Conservation (phyloP, 352 stramenopile species). For the Globisporangium takayamanum region DNA sequence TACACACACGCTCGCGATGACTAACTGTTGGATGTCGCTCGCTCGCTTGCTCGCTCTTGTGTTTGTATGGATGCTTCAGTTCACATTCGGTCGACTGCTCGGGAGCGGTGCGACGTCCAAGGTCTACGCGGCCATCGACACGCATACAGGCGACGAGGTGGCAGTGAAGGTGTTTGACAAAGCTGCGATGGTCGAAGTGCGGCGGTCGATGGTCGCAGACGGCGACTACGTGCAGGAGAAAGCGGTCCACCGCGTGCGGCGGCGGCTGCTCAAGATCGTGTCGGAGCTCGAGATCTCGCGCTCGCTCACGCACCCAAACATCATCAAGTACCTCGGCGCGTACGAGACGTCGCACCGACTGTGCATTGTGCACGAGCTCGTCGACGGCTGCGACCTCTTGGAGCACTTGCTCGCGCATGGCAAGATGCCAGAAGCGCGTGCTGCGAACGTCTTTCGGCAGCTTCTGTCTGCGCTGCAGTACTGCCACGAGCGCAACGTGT, state of each 20-base stretch:
- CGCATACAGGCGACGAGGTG: constrained; percentile 33
- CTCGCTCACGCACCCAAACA: constrained; percentile 66
- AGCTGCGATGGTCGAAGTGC: constrained; percentile 67
- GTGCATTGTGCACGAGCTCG: constrained; percentile 75
- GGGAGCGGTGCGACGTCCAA: constrained; percentile 71
- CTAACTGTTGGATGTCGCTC: background rate
- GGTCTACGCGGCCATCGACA: constrained; percentile 63
- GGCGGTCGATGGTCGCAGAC: constrained; percentile 70
- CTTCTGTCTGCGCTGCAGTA: constrained; percentile 92
- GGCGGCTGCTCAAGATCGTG: constrained; percentile 71
- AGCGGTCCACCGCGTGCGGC: constrained; percentile 58
- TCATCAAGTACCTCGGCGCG: constrained; percentile 67
- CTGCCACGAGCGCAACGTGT: constrained; percentile 87
- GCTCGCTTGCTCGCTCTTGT: background rate
- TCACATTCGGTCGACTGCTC: constrained; percentile 54
- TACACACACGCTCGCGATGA: background rate
- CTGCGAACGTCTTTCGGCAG: constrained; percentile 59
- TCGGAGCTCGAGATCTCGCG: constrained; percentile 80
- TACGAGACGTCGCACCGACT: constrained; percentile 78
- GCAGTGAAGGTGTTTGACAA: constrained; percentile 85
- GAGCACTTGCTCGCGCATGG: constrained; percentile 65
- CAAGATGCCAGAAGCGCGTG: constrained; percentile 62
- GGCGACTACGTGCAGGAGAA: constrained; percentile 52
- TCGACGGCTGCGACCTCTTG: constrained; percentile 64
- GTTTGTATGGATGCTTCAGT: constrained; percentile 13